Evolutionary conservation across 352 stramenopile species (phyloP), one percentile per base, ranked within the genome.

Genomic region (Globisporangium abappressorium): DNA sequence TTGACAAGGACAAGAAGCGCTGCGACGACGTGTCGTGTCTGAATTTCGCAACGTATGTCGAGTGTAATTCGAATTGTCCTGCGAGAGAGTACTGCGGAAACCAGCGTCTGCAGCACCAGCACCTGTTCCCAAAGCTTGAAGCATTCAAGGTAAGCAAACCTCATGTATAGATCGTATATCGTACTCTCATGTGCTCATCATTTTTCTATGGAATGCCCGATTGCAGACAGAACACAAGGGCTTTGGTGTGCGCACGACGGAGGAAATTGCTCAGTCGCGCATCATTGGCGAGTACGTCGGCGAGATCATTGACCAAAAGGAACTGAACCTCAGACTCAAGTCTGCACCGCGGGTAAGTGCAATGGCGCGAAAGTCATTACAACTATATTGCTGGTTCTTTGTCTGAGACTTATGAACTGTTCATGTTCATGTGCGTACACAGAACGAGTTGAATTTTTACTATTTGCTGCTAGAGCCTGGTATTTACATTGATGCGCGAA

Each of bases 221-320:
- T 30, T 4, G 20, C 20, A 88, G 72, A 96, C 88, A 0, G 70
- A 89, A 58, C 63, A 86, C 33, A 97, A 97, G 67, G 91, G 91
- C 20, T 97, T 87, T 74, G 91, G 91, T 30, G 87, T 97, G 26
- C 80, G 86, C 6, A 87, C 89, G 3, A 69, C 68, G 1, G 67
- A 92, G 43, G 65, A 76, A 9, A 93, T 97, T 49, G n/a, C 68
- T 7, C 79, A 85, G 33, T 76, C 82, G 0, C 80, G 66, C 12
- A 83, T 97, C 57, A 81, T 97, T 24, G 91, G 92, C 38, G 92
- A 98, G 62, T 98, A 98, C 73, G 87, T 98, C 24, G 92, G 92
- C 28, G 92, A 98, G 73, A 90, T 98, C 59, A 97, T 97, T 64
- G 87, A 93, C 72, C 81, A 97, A 62, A 90, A 94, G 51, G 90